Evolutionary conservation across 768 basidiomycete genomes (phyloP).

Genomic region (Tricholoma sp.): DNA sequence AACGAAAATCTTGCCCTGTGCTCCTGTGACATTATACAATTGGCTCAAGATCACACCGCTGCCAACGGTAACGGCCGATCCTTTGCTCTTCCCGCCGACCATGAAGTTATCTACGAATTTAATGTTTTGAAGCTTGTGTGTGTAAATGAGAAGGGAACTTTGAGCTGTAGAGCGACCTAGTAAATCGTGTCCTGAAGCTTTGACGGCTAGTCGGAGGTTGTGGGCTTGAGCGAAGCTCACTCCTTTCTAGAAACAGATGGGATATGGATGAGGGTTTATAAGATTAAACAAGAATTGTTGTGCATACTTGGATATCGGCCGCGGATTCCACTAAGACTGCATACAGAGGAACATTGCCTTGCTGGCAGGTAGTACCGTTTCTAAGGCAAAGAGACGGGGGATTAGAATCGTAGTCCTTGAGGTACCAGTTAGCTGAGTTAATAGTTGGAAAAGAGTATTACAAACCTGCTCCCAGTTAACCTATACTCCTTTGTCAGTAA

Average conservation of each 20-base stretch:
- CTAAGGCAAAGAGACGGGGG: slow-evolving; percentile 22
- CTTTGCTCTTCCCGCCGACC: slow-evolving; percentile 14
- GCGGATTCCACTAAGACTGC: slow-evolving; percentile 25
- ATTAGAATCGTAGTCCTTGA: slow-evolving; percentile 21
- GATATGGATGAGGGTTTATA: too few species aligned
- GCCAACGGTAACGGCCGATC: slow-evolving; percentile 24
- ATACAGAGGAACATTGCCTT: slow-evolving; percentile 27
- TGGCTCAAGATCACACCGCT: slow-evolving; percentile 20
- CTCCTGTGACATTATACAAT: slow-evolving; percentile 18
- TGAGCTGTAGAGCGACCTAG: slow-evolving; percentile 31
- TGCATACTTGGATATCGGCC: slow-evolving; percentile 23
- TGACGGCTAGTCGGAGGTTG: slow-evolving; percentile 27
- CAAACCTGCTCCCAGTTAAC: too few species aligned
- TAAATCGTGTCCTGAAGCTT: slow-evolving; percentile 29
- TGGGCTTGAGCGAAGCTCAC: slow-evolving; percentile 24
- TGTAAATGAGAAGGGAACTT: slow-evolving; percentile 27
- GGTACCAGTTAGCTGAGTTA: too few species aligned
- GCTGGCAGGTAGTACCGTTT: slow-evolving; percentile 15
- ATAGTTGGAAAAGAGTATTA: too few species aligned
- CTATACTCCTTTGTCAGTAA: too few species aligned
- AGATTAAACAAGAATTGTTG: too few species aligned
- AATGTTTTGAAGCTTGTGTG: slow-evolving; percentile 21
- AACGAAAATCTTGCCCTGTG: slow-evolving; percentile 20
- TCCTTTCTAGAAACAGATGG: slow-evolving; percentile 16
- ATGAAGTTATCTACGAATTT: slow-evolving; percentile 16